A percentile compares a stretch with the other conserved stretches of the same genome.
Evolutionary conservation across 1,139 yeast genomes (phyloP).

Genomic region (Yamadazyma friedrichii): DNA sequence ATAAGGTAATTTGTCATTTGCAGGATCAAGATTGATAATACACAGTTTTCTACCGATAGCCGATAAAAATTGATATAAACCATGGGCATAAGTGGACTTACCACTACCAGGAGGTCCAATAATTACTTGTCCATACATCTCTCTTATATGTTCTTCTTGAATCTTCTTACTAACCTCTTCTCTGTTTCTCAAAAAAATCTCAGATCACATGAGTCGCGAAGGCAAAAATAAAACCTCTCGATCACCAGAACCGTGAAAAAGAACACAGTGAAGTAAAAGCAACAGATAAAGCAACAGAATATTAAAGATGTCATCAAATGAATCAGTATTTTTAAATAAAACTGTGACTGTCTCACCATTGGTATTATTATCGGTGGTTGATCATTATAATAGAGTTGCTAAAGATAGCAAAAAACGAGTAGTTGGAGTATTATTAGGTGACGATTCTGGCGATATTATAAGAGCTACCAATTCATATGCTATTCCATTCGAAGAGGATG

Average conservation of each 20-base stretch:
- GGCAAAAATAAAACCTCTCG: background rate
- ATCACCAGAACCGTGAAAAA: background rate
- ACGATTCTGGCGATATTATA: constrained; percentile 54
- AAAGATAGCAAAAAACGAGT: constrained; percentile 73
- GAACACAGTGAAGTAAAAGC: background rate
- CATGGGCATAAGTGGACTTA: constrained; percentile 91
- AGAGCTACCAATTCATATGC: constrained; percentile 79
- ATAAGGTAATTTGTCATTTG: constrained; percentile 81
- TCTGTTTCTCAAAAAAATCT: too few species aligned
- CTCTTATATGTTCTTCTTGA: background rate
- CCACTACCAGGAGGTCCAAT: constrained; percentile 99
- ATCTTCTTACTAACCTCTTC: background rate
- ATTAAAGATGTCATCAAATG: constrained; percentile 19
- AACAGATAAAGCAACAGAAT: background rate
- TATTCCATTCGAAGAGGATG: constrained; percentile 96
- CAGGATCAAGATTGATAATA: constrained; percentile 88
- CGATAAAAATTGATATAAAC: constrained; percentile 85
- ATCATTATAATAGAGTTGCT: constrained; percentile 87
- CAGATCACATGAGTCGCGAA: background rate
- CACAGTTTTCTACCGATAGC: constrained; percentile 91
- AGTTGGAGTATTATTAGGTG: constrained; percentile 92
- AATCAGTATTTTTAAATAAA: constrained; percentile 43
- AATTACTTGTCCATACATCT: constrained; percentile 81
- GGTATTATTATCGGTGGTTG: constrained; percentile 90
- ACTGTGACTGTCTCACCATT: constrained; percentile 93